Evolutionary conservation across 208 protist genomes (phyloP), one percentile per base, ranked within the genome.

Genomic region (Novymonas esmeraldas): DNA sequence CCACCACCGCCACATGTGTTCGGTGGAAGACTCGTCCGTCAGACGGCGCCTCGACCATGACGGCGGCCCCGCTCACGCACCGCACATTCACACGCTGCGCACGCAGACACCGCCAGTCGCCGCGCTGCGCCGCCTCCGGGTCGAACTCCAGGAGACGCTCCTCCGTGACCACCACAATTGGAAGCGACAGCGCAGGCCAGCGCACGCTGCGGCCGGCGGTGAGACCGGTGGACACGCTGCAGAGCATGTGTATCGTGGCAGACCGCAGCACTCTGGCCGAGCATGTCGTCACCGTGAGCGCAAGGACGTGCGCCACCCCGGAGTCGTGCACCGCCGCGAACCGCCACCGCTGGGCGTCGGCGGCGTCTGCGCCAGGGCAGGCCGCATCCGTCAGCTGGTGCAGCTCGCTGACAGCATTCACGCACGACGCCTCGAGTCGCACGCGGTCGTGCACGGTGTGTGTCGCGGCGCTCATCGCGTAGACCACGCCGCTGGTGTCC

Each of bases 401-500:
- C 1, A 63, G 11, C 11, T 71, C 60, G 44, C 73, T 80, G 16
- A 92, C 34, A 3, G 87, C 87, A 50, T 93, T 90, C 11, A 89
- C 73, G 22, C 78, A 70, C 2, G 81, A 76, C 45, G 72, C 71
- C 52, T 81, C 76, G 11, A 81, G 51, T n/a, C 46, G 44, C 28
- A 36, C 6, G 26, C 62, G 41, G 11, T 70, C 42, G 2, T 52
- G 38, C 9, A 73, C 58, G 2, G 20, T 28, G 36, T 70, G 76
- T n/a, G 51, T 61, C 14, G 2, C 56, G 22, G 64, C 36, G 28
- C 70, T 33, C 16, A 84, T 52, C 3, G 85, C 71, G 45, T 70
- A 74, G 13, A 94, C 62, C 13, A 72, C 0, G 2, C 88, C 85
- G 61, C 82, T 89, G 2, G 88, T 90, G 62, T 94, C 88, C 20